Evolutionary conservation across 768 basidiomycete species (phyloP), one percentile per base, ranked within the genome.

Genomic region (Boletellus ananas): DNA sequence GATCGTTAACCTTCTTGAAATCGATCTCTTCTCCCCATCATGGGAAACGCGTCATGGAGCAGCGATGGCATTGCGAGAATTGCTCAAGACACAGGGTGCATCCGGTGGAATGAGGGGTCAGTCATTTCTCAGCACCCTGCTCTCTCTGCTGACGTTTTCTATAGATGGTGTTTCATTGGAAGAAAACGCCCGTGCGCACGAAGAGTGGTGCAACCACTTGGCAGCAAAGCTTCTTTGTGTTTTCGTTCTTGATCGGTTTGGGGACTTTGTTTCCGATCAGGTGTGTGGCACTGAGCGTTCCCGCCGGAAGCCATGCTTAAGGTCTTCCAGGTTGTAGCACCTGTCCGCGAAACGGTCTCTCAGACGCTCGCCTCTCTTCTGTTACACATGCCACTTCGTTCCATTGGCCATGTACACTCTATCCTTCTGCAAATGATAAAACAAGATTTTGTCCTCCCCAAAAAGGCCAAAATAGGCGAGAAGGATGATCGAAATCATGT

Each of bases 21-120:
- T 92, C 6, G 87, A 90, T 59, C 70, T 97, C 8, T 86, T 91
- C 59, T 92, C 87, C 59, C 78, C 85, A 4, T 78, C 83, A 3
- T 98, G 96, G 96, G 94, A 98, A 67, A 82, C 87, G 13, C 79
- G 96, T 44, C 96, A 99, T 60, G 96, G 96, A 33, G 87, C 94
- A 14, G 89, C 93, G 0, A 81, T 96, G 77, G 94, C 90, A 1
- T 67, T 98, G 27, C 79, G 93, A 40, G 96, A 97, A 62, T 68
- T 98, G 39, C 70, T 98, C 44, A 92, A 90, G 66, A 61, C 80
- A 3, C 93, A 95, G 63, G 93, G 92, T 6, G 77, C 78, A 60
- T 84, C 74, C 39, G 90, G 90, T 17, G 93, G 93, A 25, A 91
- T 88, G 84, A 77, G 74, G 74, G 83, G 90, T 88, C 48, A 20